A percentile compares a stretch with the other conserved stretches of the same genome.
Evolutionary conservation across 208 protist genomes (phyloP).

Genomic region (Trichomonas gallinae): DNA sequence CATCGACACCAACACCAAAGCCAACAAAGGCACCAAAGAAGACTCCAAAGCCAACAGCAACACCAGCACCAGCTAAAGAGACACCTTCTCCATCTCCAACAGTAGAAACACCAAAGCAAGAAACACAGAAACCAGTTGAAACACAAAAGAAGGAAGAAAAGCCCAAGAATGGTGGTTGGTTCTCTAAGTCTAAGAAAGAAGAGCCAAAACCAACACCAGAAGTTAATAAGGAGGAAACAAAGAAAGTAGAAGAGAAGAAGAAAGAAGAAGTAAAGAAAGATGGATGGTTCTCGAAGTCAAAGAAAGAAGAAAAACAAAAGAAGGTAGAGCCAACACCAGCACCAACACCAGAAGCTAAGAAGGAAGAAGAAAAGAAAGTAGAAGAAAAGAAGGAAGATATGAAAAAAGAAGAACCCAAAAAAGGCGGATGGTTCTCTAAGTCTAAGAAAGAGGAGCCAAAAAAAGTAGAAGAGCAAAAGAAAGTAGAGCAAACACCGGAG

Average conservation of each 20-base stretch:
- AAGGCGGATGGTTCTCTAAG: background rate
- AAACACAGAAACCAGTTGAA: no score
- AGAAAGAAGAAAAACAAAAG: background rate
- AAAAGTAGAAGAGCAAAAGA: no score
- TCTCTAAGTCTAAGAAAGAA: background rate
- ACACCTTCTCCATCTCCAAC: background rate
- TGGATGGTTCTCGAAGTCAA: background rate
- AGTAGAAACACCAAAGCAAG: no score
- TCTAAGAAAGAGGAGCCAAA: background rate
- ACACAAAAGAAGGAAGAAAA: background rate
- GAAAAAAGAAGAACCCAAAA: background rate
- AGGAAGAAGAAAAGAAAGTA: background rate
- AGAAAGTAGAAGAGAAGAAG: no score
- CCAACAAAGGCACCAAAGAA: background rate
- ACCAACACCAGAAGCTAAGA: background rate
- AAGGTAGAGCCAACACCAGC: no score
- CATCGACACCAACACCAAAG: background rate
- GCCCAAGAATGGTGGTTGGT: background rate
- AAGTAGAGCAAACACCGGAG: background rate
- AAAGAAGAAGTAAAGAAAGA: background rate
- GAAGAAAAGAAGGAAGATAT: background rate
- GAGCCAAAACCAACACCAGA: no score
- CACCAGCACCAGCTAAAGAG: background rate
- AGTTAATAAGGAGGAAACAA: no score
- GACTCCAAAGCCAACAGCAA: background rate